These are phyloP conservation scores for Apiospora phragmitis DNA, from an alignment of 2,329 filamentous ascomycete species.

Conservation along the genomic window DNA sequence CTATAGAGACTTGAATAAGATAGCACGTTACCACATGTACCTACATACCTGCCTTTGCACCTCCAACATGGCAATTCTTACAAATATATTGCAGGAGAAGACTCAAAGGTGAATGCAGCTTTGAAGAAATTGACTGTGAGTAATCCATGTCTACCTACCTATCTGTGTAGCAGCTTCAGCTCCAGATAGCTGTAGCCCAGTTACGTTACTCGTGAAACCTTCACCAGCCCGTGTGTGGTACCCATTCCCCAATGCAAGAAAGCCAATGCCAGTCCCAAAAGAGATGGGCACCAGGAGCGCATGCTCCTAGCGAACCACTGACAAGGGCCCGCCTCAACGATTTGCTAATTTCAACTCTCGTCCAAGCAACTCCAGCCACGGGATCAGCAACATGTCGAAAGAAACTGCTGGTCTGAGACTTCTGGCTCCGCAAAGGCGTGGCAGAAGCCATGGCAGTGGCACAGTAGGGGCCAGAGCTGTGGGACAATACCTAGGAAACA, in stretches of 20 bases:
- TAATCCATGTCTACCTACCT: too few relatives aligned
- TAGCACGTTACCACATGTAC: background rate
- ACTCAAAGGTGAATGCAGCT: too few relatives aligned
- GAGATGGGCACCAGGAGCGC: slow-evolving; percentile 15
- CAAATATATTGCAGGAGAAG: background rate
- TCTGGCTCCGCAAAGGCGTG: background rate
- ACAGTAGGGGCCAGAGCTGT: background rate
- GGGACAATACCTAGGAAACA: background rate
- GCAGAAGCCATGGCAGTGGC: background rate
- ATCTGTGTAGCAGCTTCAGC: background rate
- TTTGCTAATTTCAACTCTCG: background rate
- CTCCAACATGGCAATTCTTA: background rate
- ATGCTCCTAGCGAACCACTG: slow-evolving; percentile 20
- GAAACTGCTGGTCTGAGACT: slow-evolving; percentile 1
- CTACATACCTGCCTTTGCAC: background rate
- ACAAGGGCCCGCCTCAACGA: slow-evolving; percentile 8
- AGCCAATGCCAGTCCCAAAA: background rate
- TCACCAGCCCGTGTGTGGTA: background rate
- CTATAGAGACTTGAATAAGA: background rate
- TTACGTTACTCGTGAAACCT: background rate
- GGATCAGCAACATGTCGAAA: background rate
- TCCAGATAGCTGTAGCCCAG: background rate
- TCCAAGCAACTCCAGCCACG: slow-evolving; percentile 1
- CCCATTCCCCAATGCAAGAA: background rate
- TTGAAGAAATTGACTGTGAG: too few relatives aligned